Evolutionary conservation across 352 stramenopile species (phyloP).

Genomic region (Globisporangium okanoganense): DNA sequence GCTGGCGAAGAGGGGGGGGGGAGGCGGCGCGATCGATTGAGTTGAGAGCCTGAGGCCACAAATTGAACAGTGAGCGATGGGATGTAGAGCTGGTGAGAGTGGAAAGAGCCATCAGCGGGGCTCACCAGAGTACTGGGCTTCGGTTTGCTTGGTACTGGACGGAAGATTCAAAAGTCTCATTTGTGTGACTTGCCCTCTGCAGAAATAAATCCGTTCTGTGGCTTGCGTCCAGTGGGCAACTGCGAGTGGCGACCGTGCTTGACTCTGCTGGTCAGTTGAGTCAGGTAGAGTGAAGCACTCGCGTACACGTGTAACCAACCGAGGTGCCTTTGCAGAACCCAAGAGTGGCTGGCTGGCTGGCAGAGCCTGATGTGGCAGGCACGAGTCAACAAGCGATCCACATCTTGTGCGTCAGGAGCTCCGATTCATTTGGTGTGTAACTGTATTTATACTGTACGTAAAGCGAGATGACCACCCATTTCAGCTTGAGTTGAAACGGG

Average conservation of each 20-base stretch:
- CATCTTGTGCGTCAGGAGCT: background rate
- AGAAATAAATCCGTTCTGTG: constrained; percentile 1
- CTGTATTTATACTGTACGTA: no score
- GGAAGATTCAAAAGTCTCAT: background rate
- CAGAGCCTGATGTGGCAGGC: background rate
- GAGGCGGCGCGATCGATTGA: background rate
- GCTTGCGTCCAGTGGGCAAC: constrained; percentile 6
- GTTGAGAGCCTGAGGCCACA: background rate
- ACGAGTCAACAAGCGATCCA: background rate
- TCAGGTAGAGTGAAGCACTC: background rate
- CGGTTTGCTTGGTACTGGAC: background rate
- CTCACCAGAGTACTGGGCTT: background rate
- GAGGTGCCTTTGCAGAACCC: background rate
- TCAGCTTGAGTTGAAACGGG: background rate
- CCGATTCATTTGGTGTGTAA: background rate
- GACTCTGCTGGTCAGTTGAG: background rate
- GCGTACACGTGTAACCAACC: background rate
- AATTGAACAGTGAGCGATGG: constrained; percentile 5
- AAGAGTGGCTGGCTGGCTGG: background rate
- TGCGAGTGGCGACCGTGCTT: background rate
- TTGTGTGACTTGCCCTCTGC: background rate
- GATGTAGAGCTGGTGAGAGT: background rate
- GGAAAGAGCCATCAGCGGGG: background rate
- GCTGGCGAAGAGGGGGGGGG: no score
- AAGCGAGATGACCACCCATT: background rate